Base-by-base conservation (phyloP, 257 asterid species). In the Scutellaria galericulata region DNA sequence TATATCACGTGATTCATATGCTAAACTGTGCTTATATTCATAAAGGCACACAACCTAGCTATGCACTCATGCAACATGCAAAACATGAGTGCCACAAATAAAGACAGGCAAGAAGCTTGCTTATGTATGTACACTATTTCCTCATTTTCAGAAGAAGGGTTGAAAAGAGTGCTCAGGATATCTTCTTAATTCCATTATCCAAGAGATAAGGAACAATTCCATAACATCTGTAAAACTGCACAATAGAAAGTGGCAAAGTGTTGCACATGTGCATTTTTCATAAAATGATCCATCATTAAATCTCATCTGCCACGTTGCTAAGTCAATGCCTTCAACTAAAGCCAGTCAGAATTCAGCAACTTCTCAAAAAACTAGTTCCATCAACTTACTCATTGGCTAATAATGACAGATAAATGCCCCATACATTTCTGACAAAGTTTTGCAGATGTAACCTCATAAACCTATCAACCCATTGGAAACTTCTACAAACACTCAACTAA, bases 401-500 rank as follows among this genome's bases (percentile, higher is more conserved):
- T 48, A 31, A 42, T 45, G 53, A 66, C 2, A 10, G 44, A 50
- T 14, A 9, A 1, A 14, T 31, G 59, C 24, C 8, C 44, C 10
- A 54, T 9, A 31, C 10, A 31, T 52, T 58, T 15, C 7, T 1
- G 60, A 22, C 13, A 56, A 47, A 54, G 45, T 18, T 39, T 24
- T 31, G 59, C 70, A n/a, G 65, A 53, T 54, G 71, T 18, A 72
- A 22, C 51, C 62, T 27, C 71, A 57, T 47, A 35, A 45, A 41
- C 66, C 74, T 58, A 9, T 27, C n/a, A 39, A 55, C 35, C 41
- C 40, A 66, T 12, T 67, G 24, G 37, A 67, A 61, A 79, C 71
- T 63, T 48, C 14, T 74, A 77, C 40, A 45, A 68, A 18, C 40
- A 69, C 74, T 37, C 82, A 55, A 60, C 78, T 64, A 40, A 46